Conservation (phyloP, 2,329 filamentous ascomycete species). For the Pseudogymnoascus sp. region DNA sequence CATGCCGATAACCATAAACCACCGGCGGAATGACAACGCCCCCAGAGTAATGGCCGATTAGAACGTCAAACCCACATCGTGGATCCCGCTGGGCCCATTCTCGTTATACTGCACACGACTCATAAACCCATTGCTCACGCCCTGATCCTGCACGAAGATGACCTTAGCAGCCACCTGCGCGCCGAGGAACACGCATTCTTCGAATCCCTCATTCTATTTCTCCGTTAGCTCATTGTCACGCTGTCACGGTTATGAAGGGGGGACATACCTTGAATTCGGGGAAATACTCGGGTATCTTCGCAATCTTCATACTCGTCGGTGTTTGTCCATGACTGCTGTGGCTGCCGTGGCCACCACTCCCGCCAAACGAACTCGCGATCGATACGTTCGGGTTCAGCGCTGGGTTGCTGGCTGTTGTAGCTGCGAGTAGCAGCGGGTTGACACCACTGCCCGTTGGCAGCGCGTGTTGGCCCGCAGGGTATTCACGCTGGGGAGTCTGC, state of each 20-base stretch:
- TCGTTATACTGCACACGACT: constrained; percentile 38
- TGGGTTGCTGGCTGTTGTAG: constrained; percentile 56
- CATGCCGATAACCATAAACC: constrained; percentile 7
- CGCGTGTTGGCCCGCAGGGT: constrained; percentile 42
- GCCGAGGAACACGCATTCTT: constrained; percentile 62
- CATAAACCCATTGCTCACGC: constrained; percentile 55
- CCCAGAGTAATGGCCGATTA: background rate
- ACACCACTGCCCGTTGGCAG: constrained; percentile 55
- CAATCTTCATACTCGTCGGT: constrained; percentile 57
- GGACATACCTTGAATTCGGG: constrained; percentile 56
- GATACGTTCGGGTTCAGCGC: constrained; percentile 31
- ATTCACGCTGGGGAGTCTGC: constrained; percentile 64
- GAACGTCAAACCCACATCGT: constrained; percentile 13
- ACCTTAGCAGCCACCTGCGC: constrained; percentile 66
- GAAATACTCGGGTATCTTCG: constrained; percentile 63
- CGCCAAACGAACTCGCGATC: constrained; percentile 23
- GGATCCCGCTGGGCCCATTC: constrained; percentile 28
- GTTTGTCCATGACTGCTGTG: constrained; percentile 60
- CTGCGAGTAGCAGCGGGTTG: constrained; percentile 86
- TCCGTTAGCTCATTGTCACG: background rate
- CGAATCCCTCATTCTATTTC: constrained; percentile 27
- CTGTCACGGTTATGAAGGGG: background rate
- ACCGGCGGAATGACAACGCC: constrained; percentile 5
- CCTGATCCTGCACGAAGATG: constrained; percentile 60
- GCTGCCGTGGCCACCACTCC: constrained; percentile 35